Evolutionary conservation across 2,329 filamentous ascomycete genomes (phyloP), one percentile per base, ranked within the genome.

Genomic region (Sporothrix luriei): DNA sequence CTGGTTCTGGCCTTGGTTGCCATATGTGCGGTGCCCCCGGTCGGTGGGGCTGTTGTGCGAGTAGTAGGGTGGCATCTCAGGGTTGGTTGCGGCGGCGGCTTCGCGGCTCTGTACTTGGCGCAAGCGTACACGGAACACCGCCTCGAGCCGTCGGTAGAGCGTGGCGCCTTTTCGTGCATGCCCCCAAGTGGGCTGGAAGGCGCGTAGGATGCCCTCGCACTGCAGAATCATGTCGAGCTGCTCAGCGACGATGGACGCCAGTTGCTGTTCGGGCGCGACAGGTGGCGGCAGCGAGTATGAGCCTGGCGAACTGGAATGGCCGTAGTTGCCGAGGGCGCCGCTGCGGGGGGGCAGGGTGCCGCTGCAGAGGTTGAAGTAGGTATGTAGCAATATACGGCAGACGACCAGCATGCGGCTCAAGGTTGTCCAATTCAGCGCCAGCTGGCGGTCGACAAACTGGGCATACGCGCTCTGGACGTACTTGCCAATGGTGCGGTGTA

Each of bases 341-440:
- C 40, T 49, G 26, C 24, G n/a, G 14, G 40, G 7, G 11, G 14
- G 13, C 21, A n/a, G 57, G 1, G 38, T 46, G 4, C 26, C 55
- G 16, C 46, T 40, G 38, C 69, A 70, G 19, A 68, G 24, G 21
- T 65, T 68, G 26, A 71, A 62, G 38, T 71, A 73, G 57, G 73
- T 71, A 69, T 80, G 78, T 70, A 82, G 74, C 24, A 82, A 69
- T 6, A 82, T 73, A 24, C 80, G 67, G 4, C 78, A 77, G 9
- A 80, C 77, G 16, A 79, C 78, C 9, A 81, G 75, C 14, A 81
- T 71, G 3, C 80, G 77, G 68, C 77, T 79, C 10, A 83, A 72
- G 0, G 80, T 81, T 2, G 82, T 78, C 33, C 78, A 78, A 70
- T 83, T 83, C 6, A 83, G 73, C 0, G 81, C 80, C 0, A 83